phyloP scores from a whole-genome alignment of 139 green algal genomes.

The Closterium sp. region DNA sequence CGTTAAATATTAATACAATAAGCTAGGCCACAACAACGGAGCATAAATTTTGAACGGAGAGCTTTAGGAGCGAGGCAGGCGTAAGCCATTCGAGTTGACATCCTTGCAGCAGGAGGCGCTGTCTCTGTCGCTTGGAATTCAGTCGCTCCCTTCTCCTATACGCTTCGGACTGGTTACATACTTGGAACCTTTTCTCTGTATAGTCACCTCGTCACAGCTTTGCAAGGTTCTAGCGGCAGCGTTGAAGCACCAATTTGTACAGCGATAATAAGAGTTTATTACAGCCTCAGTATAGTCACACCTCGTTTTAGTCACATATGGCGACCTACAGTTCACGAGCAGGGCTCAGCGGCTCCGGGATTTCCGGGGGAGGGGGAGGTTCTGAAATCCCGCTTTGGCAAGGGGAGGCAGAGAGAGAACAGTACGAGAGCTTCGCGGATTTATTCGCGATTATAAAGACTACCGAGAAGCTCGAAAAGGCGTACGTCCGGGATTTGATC shows the following conservation, averaged over 20 bases:
- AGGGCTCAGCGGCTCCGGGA: not conserved
- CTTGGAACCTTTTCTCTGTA: no score
- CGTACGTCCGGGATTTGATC: slow-evolving; percentile 63
- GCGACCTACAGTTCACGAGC: not conserved
- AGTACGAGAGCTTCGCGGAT: slow-evolving; percentile 81
- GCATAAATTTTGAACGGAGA: no score
- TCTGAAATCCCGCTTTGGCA: slow-evolving; percentile 64
- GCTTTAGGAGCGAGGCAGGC: no score
- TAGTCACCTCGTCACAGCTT: not conserved
- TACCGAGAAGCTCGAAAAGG: slow-evolving; percentile 83
- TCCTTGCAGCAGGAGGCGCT: no score
- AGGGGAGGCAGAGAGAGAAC: slow-evolving; percentile 75
- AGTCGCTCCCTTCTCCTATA: no score
- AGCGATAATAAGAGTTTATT: not conserved
- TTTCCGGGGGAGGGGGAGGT: not conserved
- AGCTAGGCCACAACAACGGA: no score
- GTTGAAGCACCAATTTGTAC: not conserved
- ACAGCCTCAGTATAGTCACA: not conserved
- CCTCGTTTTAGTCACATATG: not conserved
- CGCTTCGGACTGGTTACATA: no score
- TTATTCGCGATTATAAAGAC: slow-evolving; percentile 90
- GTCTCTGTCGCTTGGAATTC: no score
- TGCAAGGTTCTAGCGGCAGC: not conserved
- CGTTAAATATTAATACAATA: no score
- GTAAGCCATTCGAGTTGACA: no score